Conservation (phyloP, 495 filamentous ascomycete species). For the Ramalina intermedia region DNA sequence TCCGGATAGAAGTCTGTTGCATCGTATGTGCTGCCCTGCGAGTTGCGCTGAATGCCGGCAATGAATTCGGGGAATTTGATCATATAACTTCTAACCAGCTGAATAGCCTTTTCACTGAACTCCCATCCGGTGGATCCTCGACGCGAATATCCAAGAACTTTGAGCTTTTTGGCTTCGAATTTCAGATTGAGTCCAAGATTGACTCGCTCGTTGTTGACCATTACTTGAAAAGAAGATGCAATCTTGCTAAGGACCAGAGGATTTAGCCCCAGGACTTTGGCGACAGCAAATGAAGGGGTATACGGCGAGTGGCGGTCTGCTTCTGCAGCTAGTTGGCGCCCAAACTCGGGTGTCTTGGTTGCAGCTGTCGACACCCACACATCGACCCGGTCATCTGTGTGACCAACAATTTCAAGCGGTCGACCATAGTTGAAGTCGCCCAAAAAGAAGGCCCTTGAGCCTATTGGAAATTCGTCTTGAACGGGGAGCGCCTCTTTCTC, state of each 20-base stretch:
- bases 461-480: constrained; percentile 79
- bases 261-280: constrained; percentile 66
- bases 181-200: constrained; percentile 95
- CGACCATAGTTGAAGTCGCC: constrained; percentile 89
- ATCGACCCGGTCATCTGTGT: constrained; percentile 56
- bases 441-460: constrained; percentile 80
- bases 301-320: constrained; percentile 60
- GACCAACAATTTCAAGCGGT: constrained; percentile 68
- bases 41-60: constrained; percentile 63
- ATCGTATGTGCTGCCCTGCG: constrained; percentile 55
- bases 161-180: constrained; percentile 86
- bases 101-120: constrained; percentile 73
- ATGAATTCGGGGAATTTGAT: constrained; percentile 89
- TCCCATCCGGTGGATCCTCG: constrained; percentile 81
- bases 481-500: constrained; percentile 75
- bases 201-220: constrained; percentile 58
- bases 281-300: constrained; percentile 72
- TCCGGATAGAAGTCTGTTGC: constrained; percentile 80
- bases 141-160: constrained; percentile 91
- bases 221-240: constrained; percentile 79
- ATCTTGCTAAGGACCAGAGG: constrained; percentile 87
- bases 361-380: constrained; percentile 57
- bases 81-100: constrained; percentile 77
- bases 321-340: constrained; percentile 49
- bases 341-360: constrained; percentile 66